Conservation (phyloP, 2,329 filamentous ascomycete genomes). For the Aphanocladium album region DNA sequence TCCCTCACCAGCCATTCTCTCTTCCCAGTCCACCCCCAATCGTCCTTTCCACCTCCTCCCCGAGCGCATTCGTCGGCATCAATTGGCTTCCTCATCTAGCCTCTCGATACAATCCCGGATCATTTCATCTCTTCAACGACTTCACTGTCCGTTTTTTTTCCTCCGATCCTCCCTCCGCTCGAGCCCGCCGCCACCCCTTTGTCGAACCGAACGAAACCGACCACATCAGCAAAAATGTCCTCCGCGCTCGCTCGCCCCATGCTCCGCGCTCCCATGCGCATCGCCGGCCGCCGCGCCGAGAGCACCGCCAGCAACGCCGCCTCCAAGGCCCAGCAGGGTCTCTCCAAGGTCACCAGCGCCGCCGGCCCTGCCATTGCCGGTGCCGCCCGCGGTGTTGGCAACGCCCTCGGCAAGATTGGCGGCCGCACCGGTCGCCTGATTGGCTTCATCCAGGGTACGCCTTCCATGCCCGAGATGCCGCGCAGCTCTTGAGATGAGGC, state of each 20-base stretch:
- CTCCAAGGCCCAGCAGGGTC: slow-evolving; percentile 65
- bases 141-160: not conserved
- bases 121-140: slow-evolving; percentile 1
- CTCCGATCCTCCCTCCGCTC: slow-evolving; percentile 15
- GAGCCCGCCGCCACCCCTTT: slow-evolving; percentile 7
- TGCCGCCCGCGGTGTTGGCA: slow-evolving; percentile 62
- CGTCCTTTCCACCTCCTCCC: not conserved
- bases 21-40: slow-evolving; percentile 12
- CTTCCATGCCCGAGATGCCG: not conserved
- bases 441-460: slow-evolving; percentile 80
- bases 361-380: slow-evolving; percentile 73
- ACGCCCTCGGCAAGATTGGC: slow-evolving; percentile 69
- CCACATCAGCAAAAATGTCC: slow-evolving; percentile 21
- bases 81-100: slow-evolving; percentile 30
- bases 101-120: slow-evolving; percentile 20
- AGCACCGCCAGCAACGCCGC: slow-evolving; percentile 43
- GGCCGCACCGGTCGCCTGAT: slow-evolving; percentile 77
- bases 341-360: slow-evolving; percentile 74
- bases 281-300: slow-evolving; percentile 54
- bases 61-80: slow-evolving; percentile 21
- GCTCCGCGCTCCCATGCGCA: slow-evolving; percentile 42
- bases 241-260: slow-evolving; percentile 37
- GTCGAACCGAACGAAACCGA: not conserved
- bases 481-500: not conserved
- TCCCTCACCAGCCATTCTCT: slow-evolving; percentile 25